phyloP scores from a whole-genome alignment of 345 rosid species.

The Salix purpurea region DNA sequence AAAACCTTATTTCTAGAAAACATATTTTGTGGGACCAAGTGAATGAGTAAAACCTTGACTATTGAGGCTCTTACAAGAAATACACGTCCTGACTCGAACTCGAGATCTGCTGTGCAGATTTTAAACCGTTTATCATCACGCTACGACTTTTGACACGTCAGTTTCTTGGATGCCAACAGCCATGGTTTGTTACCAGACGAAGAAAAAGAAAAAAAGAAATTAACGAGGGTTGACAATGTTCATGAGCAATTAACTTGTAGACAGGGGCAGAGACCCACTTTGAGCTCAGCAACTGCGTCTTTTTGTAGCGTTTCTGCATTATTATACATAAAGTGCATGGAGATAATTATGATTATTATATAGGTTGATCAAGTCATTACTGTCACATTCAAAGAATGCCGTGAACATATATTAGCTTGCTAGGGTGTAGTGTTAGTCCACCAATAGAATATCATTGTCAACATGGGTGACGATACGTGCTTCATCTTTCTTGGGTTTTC shows the following conservation, averaged over 20 bases:
- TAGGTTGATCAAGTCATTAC: slow-evolving; percentile 10
- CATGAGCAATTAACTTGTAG: slow-evolving; percentile 11
- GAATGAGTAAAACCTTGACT: too few species aligned
- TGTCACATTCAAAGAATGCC: slow-evolving; percentile 20
- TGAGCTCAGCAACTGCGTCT: slow-evolving; percentile 43
- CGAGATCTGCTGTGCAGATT: too few species aligned
- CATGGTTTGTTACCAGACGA: slow-evolving; percentile 18
- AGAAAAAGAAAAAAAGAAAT: neutral
- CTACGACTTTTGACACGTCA: neutral
- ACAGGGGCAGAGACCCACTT: slow-evolving; percentile 13
- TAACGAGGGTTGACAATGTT: slow-evolving; percentile 36
- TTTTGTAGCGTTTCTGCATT: slow-evolving; percentile 14
- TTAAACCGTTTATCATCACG: accelerated
- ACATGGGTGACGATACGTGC: slow-evolving; percentile 21
- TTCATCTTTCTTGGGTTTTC: neutral
- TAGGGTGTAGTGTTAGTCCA: slow-evolving; percentile 9
- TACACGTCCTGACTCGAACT: too few species aligned
- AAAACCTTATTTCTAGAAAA: accelerated
- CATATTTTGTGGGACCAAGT: too few species aligned
- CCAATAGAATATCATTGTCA: slow-evolving; percentile 28
- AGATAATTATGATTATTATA: slow-evolving; percentile 12
- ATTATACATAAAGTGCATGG: slow-evolving; percentile 29
- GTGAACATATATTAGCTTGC: neutral
- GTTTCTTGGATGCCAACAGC: slow-evolving; percentile 20
- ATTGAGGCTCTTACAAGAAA: accelerated